phyloP scores from a whole-genome alignment of 2,329 filamentous ascomycete species.

The Diplodia corticola region DNA sequence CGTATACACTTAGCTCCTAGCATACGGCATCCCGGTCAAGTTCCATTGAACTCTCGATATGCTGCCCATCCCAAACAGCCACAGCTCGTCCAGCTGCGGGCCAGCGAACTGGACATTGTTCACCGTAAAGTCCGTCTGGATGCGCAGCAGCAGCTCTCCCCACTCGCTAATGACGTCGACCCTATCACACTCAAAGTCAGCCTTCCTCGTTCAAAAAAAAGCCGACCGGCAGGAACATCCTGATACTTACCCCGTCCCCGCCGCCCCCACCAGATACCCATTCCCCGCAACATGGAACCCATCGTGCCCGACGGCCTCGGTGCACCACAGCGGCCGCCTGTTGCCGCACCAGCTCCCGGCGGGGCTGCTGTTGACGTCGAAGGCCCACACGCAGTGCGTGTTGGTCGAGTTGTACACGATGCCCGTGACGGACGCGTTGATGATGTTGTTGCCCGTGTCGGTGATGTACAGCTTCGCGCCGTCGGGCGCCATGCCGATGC shows the following conservation, averaged over 20 bases:
- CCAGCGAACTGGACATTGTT: constrained; percentile 6
- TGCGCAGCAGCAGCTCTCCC: not conserved
- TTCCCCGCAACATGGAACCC: not conserved
- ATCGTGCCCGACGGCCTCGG: not conserved
- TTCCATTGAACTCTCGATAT: not conserved
- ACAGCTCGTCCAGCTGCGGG: not conserved
- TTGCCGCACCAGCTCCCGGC: not conserved
- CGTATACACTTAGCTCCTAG: not conserved
- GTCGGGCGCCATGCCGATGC: constrained; percentile 19
- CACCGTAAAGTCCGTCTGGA: not conserved
- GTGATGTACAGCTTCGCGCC: not conserved
- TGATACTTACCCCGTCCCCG: not conserved
- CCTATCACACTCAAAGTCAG: not conserved
- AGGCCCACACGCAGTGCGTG: not conserved
- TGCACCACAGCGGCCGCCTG: constrained; percentile 5
- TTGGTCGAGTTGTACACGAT: constrained; percentile 6
- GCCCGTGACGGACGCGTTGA: not conserved
- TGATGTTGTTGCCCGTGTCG: constrained; percentile 4
- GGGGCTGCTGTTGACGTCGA: not conserved
- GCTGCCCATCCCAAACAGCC: not conserved
- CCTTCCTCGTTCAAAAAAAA: not conserved
- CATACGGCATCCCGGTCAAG: not conserved
- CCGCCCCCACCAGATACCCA: not conserved
- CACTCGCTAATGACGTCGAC: constrained; percentile 3
- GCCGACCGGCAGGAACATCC: not conserved